phyloP scores from a whole-genome alignment of 129 eudicot species.

The Flaveria linearis region DNA sequence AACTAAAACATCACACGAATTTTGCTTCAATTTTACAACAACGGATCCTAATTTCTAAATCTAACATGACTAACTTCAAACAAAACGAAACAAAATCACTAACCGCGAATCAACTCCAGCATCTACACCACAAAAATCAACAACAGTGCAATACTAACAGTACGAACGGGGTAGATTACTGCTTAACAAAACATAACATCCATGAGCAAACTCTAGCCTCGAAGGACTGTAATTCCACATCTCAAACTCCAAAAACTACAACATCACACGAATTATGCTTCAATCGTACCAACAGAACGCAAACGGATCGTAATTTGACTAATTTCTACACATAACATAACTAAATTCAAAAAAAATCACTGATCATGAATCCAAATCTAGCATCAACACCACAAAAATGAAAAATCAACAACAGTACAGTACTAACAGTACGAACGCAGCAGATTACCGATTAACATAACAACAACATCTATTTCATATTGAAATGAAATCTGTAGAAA shows the following conservation, averaged over 20 bases:
- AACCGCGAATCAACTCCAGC: slow-evolving; percentile 6
- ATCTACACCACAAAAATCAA: no score
- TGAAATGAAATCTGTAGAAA: background rate
- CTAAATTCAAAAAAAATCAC: slow-evolving; percentile 5
- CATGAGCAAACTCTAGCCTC: no score
- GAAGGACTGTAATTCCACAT: no score
- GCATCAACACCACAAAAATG: slow-evolving; percentile 5
- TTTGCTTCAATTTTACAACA: background rate
- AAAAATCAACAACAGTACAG: slow-evolving; percentile 5
- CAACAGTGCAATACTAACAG: background rate
- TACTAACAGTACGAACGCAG: background rate
- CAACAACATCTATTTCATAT: background rate
- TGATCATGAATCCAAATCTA: slow-evolving; percentile 10
- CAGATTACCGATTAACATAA: no score
- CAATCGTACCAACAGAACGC: background rate
- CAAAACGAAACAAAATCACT: background rate
- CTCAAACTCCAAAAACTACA: no score
- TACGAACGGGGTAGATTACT: background rate
- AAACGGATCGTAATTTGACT: no score
- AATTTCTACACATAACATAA: background rate
- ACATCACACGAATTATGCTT: no score
- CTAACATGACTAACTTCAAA: background rate
- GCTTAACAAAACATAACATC: no score
- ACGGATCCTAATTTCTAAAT: background rate
- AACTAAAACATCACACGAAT: no score